Evolutionary conservation across 176 grass and related monocot species (phyloP), one percentile per base, ranked within the genome.

Genomic region (Pharus latifolius): DNA sequence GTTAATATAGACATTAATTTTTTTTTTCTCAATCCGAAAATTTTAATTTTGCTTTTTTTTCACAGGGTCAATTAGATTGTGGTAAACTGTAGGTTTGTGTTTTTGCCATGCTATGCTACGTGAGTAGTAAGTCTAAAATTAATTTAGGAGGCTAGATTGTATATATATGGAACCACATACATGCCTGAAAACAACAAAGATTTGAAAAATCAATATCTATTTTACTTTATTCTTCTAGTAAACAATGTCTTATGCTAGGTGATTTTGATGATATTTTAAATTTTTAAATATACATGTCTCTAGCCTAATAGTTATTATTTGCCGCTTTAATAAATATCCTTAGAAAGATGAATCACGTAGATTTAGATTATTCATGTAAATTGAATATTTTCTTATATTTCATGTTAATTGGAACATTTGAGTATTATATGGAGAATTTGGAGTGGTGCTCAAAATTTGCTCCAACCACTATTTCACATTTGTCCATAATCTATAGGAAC

Each of bases 321-420:
- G 29, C 65, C 69, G 6, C n/a, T 73, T 56, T 81, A 59, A 24
- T 65, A 7, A n/a, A 73, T 73, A 58, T 73, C 65, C 37, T 13
- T 11, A 30, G 69, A 43, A 3, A 73, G 17, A 0, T 19, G 42
- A 46, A 23, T 8, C 29, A 31, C 14, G 24, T 32, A 10, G 44
- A 24, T 45, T 22, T 41, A 3, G 24, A 53, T 45, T 38, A n/a
- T 34, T 34, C 13, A 19, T 55, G 18, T n/a, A n/a, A n/a, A n/a
- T n/a, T n/a, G n/a, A n/a, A n/a, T n/a, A n/a, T n/a, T n/a, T n/a
- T n/a, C n/a, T n/a, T n/a, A n/a, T n/a, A n/a, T n/a, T n/a, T n/a
- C n/a, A n/a, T n/a, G n/a, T n/a, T n/a, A n/a, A n/a, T n/a, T n/a
- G n/a, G n/a, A n/a, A n/a, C n/a, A n/a, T n/a, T n/a, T n/a, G n/a